Conservation (phyloP, 2,329 filamentous ascomycete species). For the Boeremia exigua region DNA sequence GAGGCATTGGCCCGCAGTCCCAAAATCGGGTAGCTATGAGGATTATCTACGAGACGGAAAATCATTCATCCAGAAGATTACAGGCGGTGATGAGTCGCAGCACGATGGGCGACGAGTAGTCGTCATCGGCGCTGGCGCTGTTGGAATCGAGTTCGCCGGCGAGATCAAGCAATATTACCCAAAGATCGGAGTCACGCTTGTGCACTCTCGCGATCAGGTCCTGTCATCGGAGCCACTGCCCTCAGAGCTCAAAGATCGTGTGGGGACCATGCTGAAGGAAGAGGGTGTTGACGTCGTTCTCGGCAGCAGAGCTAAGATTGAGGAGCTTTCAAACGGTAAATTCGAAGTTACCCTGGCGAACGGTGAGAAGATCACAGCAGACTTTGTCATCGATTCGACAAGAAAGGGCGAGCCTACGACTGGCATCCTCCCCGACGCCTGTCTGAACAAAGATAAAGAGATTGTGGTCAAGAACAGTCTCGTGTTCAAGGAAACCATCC, state of each 20-base stretch:
- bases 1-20: conserved; percentile 74
- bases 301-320: conserved; percentile 61
- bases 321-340: conserved; percentile 36
- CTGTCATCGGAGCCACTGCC: conserved; percentile 76
- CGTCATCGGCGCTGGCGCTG: conserved; percentile 79
- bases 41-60: conserved; percentile 68
- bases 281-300: conserved; percentile 70
- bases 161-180: conserved; percentile 75
- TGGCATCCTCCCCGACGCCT: conserved; percentile 64
- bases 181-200: conserved; percentile 69
- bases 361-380: conserved; percentile 60
- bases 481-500: conserved; percentile 58
- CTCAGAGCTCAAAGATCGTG: conserved; percentile 69
- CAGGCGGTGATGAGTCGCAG: conserved; percentile 34
- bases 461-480: conserved; percentile 66
- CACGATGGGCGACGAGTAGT: conserved; percentile 60
- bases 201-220: conserved; percentile 74
- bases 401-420: conserved; percentile 69
- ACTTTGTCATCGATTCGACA: conserved; percentile 72
- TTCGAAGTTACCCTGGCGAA: conserved; percentile 55
- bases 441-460: conserved; percentile 69
- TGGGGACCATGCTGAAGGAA: conserved; percentile 64
- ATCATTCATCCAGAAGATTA: conserved; percentile 61
- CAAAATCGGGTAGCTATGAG: conserved; percentile 67
- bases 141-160: conserved; percentile 82